Evolutionary conservation across 148 eudicot species (phyloP), one percentile per base, ranked within the genome.

Genomic region (Rheum nobile): DNA sequence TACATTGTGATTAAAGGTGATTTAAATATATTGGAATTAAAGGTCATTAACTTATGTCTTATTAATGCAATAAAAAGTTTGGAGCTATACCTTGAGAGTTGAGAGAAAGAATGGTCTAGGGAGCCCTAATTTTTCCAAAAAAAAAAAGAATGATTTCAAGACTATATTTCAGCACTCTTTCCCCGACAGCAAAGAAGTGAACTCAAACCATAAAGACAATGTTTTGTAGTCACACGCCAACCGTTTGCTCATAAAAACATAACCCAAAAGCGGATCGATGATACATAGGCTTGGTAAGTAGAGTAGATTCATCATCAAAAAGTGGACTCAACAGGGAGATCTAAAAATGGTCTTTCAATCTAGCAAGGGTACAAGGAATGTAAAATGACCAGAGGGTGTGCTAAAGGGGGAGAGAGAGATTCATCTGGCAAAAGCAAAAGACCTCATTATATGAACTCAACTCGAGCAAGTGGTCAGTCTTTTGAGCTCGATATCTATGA

Each of bases 301-400:
- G 67, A 24, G 19, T 28, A 57, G 14, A 57, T 57, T 57, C 67
- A 26, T 65, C 70, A 34, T 32, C 70, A 65, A 65, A 65, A 65
- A 65, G 41, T 29, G 22, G 70, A 65, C 22, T 16, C 22, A 7
- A 31, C 70, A 34, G 39, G n/a, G 34, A 11, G 1, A 28, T 28
- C 67, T 57, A 3, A 28, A 28, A 57, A 26, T 65, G 0, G 67
- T 61, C 67, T 61, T 61, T 29, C 7, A 29, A 61, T 61, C 67
- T 61, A 61, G 35, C 35, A 61, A 28, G 39, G 16, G n/a, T 65
- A 65, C 70, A 65, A 8, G 39, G 21, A 65, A 65, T 10, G 70
- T 34, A 32, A 65, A 65, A 16, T 50, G 57, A 50, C 57, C 21
- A 19, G 17, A 19, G 54, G 7, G 4, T 11, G 16, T 4, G 37